phyloP scores from a whole-genome alignment of 2,329 filamentous ascomycete species.

The Epichloe coenophiala region DNA sequence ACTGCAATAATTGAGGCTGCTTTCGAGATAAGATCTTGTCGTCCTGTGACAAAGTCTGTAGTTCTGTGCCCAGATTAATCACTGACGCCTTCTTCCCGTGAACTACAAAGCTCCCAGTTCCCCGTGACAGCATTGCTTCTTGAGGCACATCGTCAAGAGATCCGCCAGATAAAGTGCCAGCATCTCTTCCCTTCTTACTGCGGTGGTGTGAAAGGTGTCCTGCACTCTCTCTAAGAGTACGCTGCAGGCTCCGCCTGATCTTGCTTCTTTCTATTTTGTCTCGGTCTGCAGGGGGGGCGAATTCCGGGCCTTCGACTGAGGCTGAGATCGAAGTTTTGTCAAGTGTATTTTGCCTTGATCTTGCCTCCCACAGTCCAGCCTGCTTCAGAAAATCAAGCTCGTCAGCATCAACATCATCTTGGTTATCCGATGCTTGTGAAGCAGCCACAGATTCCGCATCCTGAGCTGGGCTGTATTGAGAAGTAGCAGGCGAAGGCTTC shows the following conservation, averaged over 20 bases:
- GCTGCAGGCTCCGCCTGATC: conserved; percentile 75
- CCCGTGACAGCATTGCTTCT: conserved; percentile 61
- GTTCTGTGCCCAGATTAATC: conserved; percentile 88
- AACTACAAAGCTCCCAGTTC: conserved; percentile 81
- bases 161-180: conserved; percentile 8
- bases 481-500: conserved; percentile 12
- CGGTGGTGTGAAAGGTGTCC: conserved; percentile 54
- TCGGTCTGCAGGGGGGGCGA: conserved; percentile 26
- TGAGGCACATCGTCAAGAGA: conserved; percentile 26
- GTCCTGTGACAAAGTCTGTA: conserved; percentile 64
- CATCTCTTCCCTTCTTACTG: conserved; percentile 62
- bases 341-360: conserved; percentile 15
- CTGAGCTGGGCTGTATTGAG: conserved; percentile 8
- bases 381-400: conserved; percentile 57
- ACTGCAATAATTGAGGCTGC: conserved; percentile 20
- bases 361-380: conserved; percentile 45
- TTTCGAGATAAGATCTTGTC: conserved; percentile 56
- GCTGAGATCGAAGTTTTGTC: conserved; percentile 23
- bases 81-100: conserved; percentile 97
- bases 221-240: conserved; percentile 72
- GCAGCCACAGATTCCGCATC: conserved; percentile 11
- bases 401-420: conserved; percentile 45
- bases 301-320: conserved; percentile 17
- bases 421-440: conserved; percentile 9
- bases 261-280: conserved; percentile 48